Conservation (phyloP, 257 asterid genomes). For the Orobanche coerulescens region DNA sequence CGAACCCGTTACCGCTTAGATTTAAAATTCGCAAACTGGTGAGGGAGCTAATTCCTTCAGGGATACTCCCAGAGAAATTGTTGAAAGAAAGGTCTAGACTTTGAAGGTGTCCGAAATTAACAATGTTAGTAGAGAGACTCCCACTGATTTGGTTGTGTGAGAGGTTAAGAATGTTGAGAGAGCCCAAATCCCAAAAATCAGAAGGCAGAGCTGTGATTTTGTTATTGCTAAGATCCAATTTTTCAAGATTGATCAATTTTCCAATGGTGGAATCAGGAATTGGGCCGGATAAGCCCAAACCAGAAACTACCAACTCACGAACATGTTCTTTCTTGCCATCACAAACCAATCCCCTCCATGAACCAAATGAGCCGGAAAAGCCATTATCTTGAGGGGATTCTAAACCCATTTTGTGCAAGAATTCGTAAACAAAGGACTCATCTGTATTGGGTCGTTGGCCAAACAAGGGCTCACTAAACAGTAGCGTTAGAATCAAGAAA, state of each 20-base stretch:
- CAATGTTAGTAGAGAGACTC: conserved; percentile 62
- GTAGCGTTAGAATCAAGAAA: conserved; percentile 38
- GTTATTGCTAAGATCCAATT: conserved; percentile 82
- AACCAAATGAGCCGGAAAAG: conserved; percentile 57
- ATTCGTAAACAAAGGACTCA: conserved; percentile 56
- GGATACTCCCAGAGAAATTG: conserved; percentile 61
- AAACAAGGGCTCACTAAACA: conserved; percentile 37
- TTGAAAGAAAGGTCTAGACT: conserved; percentile 72
- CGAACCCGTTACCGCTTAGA: conserved; percentile 53
- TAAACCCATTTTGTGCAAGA: conserved; percentile 60
- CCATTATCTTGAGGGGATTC: conserved; percentile 27
- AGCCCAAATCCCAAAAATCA: conserved; percentile 93
- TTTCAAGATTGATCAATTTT: conserved; percentile 52
- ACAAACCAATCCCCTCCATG: conserved; percentile 71
- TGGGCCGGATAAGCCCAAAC: conserved; percentile 66
- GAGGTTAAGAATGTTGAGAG: conserved; percentile 53
- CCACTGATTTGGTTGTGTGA: conserved; percentile 56
- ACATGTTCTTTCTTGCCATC: conserved; percentile 47
- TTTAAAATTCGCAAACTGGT: conserved; percentile 44
- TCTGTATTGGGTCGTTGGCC: conserved; percentile 65
- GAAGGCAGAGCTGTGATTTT: conserved; percentile 61
- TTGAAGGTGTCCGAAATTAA: conserved; percentile 68
- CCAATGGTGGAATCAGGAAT: conserved; percentile 84
- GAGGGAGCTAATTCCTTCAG: conserved; percentile 71
- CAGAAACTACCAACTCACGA: conserved; percentile 43